These are phyloP conservation scores for Colletotrichum salicis DNA, from an alignment of 2,329 filamentous ascomycete genomes.

Conservation along the genomic window DNA sequence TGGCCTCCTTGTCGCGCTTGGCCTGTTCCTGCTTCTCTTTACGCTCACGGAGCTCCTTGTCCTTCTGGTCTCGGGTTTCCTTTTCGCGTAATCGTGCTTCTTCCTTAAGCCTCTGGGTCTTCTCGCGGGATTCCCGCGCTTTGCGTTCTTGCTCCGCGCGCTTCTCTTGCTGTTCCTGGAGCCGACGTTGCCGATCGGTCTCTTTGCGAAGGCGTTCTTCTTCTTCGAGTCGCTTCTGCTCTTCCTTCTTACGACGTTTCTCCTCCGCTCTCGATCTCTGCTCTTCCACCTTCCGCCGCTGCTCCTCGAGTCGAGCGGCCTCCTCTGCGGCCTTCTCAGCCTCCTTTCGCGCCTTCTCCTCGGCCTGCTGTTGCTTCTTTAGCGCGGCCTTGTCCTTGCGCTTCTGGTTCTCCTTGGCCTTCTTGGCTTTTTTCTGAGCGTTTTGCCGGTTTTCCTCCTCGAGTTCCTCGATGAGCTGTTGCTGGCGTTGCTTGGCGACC, in stretches of 20 bases:
- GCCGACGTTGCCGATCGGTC: slow-evolving; percentile 80
- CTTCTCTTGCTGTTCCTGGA: slow-evolving; percentile 86
- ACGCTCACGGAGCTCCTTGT: slow-evolving; percentile 68
- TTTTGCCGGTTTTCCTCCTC: slow-evolving; percentile 84
- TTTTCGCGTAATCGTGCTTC: slow-evolving; percentile 84
- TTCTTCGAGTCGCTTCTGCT: slow-evolving; percentile 88
- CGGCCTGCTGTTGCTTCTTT: slow-evolving; percentile 89
- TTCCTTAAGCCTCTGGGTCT: slow-evolving; percentile 85
- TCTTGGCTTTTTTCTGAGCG: slow-evolving; percentile 87
- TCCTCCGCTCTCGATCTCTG: slow-evolving; percentile 86
- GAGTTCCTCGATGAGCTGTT: slow-evolving; percentile 89
- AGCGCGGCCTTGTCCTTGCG: slow-evolving; percentile 92
- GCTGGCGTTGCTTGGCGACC: slow-evolving; percentile 90
- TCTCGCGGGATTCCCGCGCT: slow-evolving; percentile 67
- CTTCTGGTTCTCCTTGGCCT: slow-evolving; percentile 92
- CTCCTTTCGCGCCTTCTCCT: slow-evolving; percentile 88
- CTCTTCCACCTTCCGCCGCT: slow-evolving; percentile 83
- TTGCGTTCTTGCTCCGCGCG: slow-evolving; percentile 89
- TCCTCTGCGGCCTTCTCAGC: slow-evolving; percentile 92
- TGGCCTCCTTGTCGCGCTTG: slow-evolving; percentile 64
- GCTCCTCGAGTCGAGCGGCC: slow-evolving; percentile 77
- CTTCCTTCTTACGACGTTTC: slow-evolving; percentile 89
- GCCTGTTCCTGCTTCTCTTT: slow-evolving; percentile 69
- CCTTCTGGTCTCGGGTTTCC: slow-evolving; percentile 76
- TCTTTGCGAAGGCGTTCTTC: slow-evolving; percentile 88